Base-by-base conservation (phyloP, 805 yeast genomes). In the Saccharomyces mikatae region DNA sequence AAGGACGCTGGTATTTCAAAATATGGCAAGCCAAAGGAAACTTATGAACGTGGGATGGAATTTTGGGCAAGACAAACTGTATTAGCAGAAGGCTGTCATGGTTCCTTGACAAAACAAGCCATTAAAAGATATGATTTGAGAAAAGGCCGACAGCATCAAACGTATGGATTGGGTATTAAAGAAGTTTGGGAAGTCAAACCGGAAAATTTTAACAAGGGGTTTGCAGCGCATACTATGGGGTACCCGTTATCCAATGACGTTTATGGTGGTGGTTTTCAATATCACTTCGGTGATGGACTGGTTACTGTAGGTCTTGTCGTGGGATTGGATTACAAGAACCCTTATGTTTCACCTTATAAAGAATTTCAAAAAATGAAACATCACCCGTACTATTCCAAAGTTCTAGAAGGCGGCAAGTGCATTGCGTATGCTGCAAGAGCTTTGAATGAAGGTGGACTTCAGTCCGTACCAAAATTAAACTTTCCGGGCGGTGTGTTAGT, bases 51-150 rank as follows among this genome's bases (percentile, higher is more conserved):
- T 60, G 99, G 99, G 27, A 88, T 94, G 97, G 98, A 89, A 71
- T 94, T 94, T 71, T 94, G 86, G 62, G 89, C 99, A 4, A 81
- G 94, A 62, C 76, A 85, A 56, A 91, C 97, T 0, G 86, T 94
- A 17, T 77, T 94, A 31, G 96, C 96, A 4, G 99, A 94, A 73
- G 99, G 99, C n/a, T 94, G 99, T 68, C 98, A 91, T 71, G 99
- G 99, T 0, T 90, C 97, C 1, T 74, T 94, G 52, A 77, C 91
- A 11, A 92, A 94, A 68, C 80, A 86, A 66, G 84, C 82, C 0
- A 85, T 92, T 52, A 74, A 78, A 52, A 81, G 84, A 62, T 92
- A 73, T 71, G 76, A 83, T 47, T 73, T 94, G 56, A 80, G 97
- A 55, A 76, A 78, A 50, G 79, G 80, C 31, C 77, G 80, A 51